A percentile compares a stretch with the other conserved stretches of the same genome.
Conservation (phyloP, 139 green algal genomes). For the Chloropicon primus region DNA sequence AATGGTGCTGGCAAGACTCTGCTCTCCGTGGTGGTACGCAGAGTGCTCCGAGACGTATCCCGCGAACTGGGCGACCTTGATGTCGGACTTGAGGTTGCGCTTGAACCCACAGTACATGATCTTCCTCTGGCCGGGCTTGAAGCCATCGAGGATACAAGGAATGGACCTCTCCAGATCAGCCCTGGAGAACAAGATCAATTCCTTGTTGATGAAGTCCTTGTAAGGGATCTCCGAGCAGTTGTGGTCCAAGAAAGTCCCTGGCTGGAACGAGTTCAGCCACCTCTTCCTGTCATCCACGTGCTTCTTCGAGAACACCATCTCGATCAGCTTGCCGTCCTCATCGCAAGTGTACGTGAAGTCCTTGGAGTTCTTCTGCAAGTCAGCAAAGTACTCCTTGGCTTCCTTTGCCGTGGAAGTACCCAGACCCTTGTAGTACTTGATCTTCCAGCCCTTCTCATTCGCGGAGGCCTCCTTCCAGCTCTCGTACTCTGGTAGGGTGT, state of each 20-base stretch:
- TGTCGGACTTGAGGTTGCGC: slow-evolving; percentile 80
- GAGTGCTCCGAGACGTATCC: slow-evolving; percentile 93
- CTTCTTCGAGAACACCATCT: slow-evolving; percentile 99
- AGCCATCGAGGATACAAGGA: slow-evolving; percentile 83
- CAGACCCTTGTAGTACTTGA: slow-evolving; percentile 99
- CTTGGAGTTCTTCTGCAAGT: slow-evolving; percentile 41
- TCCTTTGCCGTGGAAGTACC: slow-evolving; percentile 85
- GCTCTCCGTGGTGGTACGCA: slow-evolving; percentile 98
- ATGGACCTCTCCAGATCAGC: slow-evolving; percentile 92
- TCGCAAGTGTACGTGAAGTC: slow-evolving; percentile 49
- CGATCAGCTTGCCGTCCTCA: slow-evolving; percentile 37
- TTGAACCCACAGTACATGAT: slow-evolving; percentile 98
- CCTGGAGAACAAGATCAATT: slow-evolving; percentile 84
- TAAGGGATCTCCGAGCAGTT: slow-evolving; percentile 64
- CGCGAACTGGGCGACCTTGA: slow-evolving; percentile 93
- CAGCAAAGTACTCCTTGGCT: slow-evolving; percentile 93
- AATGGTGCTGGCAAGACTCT: slow-evolving; percentile 70
- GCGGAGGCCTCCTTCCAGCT: slow-evolving; percentile 61
- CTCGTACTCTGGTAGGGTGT: slow-evolving; percentile 98
- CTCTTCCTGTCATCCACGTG: slow-evolving; percentile 90
- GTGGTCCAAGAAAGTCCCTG: slow-evolving; percentile 68
- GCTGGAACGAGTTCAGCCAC: slow-evolving; percentile 70
- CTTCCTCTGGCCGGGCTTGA: slow-evolving; percentile 98
- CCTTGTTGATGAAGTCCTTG: slow-evolving; percentile 90
- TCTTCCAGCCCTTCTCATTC: slow-evolving; percentile 62